Conservation (phyloP, 495 filamentous ascomycete genomes). For the Astrocystis sublimbata region DNA sequence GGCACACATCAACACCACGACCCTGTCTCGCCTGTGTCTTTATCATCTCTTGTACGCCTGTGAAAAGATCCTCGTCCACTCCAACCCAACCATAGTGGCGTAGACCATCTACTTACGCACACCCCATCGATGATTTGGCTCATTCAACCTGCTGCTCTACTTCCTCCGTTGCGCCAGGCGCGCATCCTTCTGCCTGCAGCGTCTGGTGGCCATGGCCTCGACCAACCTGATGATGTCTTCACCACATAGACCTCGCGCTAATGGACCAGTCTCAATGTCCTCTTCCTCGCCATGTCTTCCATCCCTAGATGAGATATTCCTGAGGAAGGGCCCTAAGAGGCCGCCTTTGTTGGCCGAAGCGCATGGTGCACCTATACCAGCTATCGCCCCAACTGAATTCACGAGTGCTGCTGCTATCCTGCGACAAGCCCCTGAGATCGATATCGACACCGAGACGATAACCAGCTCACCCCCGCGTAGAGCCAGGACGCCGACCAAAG, state of each 20-base stretch:
- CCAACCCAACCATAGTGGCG: not conserved
- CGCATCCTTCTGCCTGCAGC: slow-evolving; percentile 26
- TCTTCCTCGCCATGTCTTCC: slow-evolving; percentile 53
- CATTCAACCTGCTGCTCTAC: slow-evolving; percentile 30
- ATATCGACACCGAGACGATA: slow-evolving; percentile 31
- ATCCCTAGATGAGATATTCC: slow-evolving; percentile 39
- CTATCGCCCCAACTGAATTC: slow-evolving; percentile 36
- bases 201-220: slow-evolving; percentile 38
- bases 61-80: not conserved
- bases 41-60: not conserved
- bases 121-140: not conserved
- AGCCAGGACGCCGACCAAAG: slow-evolving; percentile 20
- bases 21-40: too few species aligned
- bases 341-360: slow-evolving; percentile 36
- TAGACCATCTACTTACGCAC: not conserved
- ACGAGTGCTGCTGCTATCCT: slow-evolving; percentile 44
- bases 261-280: slow-evolving; percentile 33
- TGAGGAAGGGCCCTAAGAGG: slow-evolving; percentile 35
- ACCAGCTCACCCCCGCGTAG: slow-evolving; percentile 26
- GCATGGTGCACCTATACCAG: slow-evolving; percentile 35
- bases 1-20: not conserved
- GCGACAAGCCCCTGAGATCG: slow-evolving; percentile 31
- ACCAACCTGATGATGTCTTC: slow-evolving; percentile 40
- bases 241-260: slow-evolving; percentile 28
- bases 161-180: slow-evolving; percentile 43